phyloP scores from a whole-genome alignment of 805 yeast species.

The Saccharomycopsis guyanensis region DNA sequence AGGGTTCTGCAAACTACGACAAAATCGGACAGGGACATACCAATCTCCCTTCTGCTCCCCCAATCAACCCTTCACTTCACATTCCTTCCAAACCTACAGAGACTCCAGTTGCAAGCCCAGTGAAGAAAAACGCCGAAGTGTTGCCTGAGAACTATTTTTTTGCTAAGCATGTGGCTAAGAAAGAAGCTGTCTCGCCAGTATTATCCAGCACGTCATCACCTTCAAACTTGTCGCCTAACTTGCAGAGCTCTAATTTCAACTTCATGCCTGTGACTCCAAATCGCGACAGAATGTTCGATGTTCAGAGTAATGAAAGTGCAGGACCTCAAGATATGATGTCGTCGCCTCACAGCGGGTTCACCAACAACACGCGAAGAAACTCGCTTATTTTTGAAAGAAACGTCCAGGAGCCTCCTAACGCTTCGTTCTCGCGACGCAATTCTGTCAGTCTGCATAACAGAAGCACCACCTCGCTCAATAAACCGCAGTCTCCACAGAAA shows the following conservation, averaged over 20 bases:
- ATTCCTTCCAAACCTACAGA: no score
- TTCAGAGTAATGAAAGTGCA: not conserved
- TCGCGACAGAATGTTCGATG: not conserved
- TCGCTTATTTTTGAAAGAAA: slow-evolving; percentile 20
- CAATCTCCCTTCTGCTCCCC: no score
- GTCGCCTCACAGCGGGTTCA: not conserved
- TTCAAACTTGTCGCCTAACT: not conserved
- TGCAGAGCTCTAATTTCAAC: no score
- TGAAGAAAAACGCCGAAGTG: no score
- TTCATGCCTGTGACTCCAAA: slow-evolving; percentile 9
- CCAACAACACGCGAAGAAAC: not conserved
- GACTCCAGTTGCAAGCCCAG: no score
- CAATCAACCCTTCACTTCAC: no score
- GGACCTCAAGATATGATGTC: not conserved
- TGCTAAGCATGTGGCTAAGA: slow-evolving; percentile 7
- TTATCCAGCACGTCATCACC: not conserved
- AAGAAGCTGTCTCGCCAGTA: not conserved
- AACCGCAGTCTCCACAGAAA: not conserved
- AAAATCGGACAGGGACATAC: no score
- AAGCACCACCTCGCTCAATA: slow-evolving; percentile 6
- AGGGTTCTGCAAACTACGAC: no score
- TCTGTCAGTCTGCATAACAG: slow-evolving; percentile 2
- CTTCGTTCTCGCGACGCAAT: slow-evolving; percentile 13
- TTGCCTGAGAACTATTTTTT: slow-evolving; percentile 4
- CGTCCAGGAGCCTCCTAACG: slow-evolving; percentile 19